Conservation (phyloP, 2,329 filamentous ascomycete genomes). For the Cucurbitaria berberidis region DNA sequence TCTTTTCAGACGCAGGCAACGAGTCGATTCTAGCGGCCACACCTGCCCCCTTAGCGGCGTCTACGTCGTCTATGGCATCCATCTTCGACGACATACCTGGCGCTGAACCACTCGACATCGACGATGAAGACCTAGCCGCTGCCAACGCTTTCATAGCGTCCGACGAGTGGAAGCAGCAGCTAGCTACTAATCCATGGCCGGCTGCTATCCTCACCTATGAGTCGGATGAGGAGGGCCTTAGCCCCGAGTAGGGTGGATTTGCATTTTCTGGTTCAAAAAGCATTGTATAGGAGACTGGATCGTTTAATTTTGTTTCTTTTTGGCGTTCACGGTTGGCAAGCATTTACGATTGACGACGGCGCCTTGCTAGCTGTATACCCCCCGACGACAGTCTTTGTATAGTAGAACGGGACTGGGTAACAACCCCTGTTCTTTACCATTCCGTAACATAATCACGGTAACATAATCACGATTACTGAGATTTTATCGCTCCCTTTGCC, state of each 20-base stretch:
- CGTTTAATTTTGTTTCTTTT: neutral
- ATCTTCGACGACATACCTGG: constrained; percentile 30
- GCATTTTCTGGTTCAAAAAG: constrained; percentile 3
- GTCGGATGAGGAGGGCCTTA: constrained; percentile 33
- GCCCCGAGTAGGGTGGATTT: constrained; percentile 12
- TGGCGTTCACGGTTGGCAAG: neutral
- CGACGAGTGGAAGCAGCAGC: constrained; percentile 17
- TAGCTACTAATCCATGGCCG: constrained; percentile 22
- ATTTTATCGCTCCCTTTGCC: neutral
- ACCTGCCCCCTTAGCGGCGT: constrained; percentile 12
- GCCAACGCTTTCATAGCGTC: constrained; percentile 13
- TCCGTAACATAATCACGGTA: no score
- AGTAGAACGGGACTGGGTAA: neutral
- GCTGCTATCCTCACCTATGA: constrained; percentile 24
- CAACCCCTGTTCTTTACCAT: neutral
- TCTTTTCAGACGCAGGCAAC: constrained; percentile 35
- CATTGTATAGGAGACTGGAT: neutral
- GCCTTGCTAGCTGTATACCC: constrained; percentile 2
- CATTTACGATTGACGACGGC: neutral
- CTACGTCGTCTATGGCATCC: constrained; percentile 3
- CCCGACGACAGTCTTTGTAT: neutral
- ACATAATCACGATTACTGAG: neutral
- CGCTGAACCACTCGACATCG: constrained; percentile 24
- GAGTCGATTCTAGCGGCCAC: constrained; percentile 27
- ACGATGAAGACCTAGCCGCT: constrained; percentile 20